phyloP scores from a whole-genome alignment of 139 green algal genomes.

The Pycnococcus provasolii region DNA sequence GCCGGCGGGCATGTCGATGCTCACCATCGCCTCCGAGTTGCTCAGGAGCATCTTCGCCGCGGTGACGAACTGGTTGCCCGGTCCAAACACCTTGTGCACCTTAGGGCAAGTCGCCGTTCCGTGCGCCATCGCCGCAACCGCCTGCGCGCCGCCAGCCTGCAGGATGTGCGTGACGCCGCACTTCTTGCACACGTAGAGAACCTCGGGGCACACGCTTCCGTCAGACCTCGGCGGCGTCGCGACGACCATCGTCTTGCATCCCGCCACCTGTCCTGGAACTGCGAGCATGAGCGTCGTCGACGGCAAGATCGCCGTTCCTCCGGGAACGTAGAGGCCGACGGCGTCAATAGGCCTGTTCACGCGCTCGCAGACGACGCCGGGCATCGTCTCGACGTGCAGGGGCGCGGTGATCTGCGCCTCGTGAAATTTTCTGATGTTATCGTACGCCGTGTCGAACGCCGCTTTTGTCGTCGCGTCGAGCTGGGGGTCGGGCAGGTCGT shows the following conservation, averaged over 20 bases:
- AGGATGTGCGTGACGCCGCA: constrained; percentile 91
- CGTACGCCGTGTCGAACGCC: constrained; percentile 87
- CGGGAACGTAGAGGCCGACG: constrained; percentile 93
- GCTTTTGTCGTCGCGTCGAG: constrained; percentile 53
- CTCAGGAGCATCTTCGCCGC: constrained; percentile 73
- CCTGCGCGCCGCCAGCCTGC: constrained; percentile 84
- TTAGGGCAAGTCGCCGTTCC: constrained; percentile 86
- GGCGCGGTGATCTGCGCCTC: constrained; percentile 52
- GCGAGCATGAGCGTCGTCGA: constrained; percentile 90
- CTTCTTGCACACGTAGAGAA: constrained; percentile 91
- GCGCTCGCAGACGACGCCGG: constrained; percentile 73
- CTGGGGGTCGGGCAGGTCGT: constrained; percentile 54
- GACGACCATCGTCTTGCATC: constrained; percentile 85
- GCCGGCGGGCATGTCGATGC: constrained; percentile 94
- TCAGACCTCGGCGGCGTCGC: constrained; percentile 81
- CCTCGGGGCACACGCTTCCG: constrained; percentile 64
- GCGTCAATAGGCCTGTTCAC: constrained; percentile 44
- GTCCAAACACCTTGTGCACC: constrained; percentile 48
- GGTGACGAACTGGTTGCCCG: constrained; percentile 55
- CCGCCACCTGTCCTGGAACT: constrained; percentile 66
- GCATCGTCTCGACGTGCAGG: constrained; percentile 42
- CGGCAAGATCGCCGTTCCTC: constrained; percentile 89
- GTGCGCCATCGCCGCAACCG: constrained; percentile 91
- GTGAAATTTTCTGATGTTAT: constrained; percentile 92
- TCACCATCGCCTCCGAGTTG: constrained; percentile 81